Base-by-base conservation (phyloP, 2,329 filamentous ascomycete species). In the Colletotrichum salicis region DNA sequence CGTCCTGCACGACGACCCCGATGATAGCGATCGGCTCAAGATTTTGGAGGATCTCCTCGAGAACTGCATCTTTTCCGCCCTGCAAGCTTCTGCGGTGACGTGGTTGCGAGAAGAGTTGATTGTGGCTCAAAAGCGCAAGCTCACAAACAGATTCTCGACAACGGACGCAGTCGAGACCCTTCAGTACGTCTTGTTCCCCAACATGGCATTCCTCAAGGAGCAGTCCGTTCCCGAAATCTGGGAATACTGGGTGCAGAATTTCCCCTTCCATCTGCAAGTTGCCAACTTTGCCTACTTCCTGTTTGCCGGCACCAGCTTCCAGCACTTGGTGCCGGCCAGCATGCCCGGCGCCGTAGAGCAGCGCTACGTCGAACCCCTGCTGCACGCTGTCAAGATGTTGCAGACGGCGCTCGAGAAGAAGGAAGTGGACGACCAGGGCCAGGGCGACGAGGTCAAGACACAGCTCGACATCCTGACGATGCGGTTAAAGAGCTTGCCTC, bases 31-130 rank as follows among this genome's bases (percentile, higher is more conserved):
- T 76, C 85, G 90, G 5, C 81, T 92, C 19, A 84, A 86, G 33
- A 92, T 92, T 73, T 84, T 93, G 10, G 87, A 90, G 64, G 90
- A 92, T 76, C 84, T 92, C 13, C 80, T 92, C 13, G 89, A 92
- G 79, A 90, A 91, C 77, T 92, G 90, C 82, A 86, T 89, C 75
- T 92, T 90, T 75, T 85, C 89, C 2, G 84, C 87, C 0, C 83
- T 92, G 48, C 91, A 91, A 77, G 90, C 88, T 10, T 89, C 88
- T 54, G 90, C 90, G 0, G 85, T 92, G 5, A 85, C 85, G 4
- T 92, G 90, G 90, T 80, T 92, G 41, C 87, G 89, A 65, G 90
- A 92, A 75, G 90, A 92, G 77, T 81, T 92, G 19, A 83, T 91
- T 10, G 78, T 83, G 5, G 86, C 87, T 3, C 80, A 75, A 31